Base-by-base conservation (phyloP, 495 filamentous ascomycete genomes). In the Echria macrotheca region DNA sequence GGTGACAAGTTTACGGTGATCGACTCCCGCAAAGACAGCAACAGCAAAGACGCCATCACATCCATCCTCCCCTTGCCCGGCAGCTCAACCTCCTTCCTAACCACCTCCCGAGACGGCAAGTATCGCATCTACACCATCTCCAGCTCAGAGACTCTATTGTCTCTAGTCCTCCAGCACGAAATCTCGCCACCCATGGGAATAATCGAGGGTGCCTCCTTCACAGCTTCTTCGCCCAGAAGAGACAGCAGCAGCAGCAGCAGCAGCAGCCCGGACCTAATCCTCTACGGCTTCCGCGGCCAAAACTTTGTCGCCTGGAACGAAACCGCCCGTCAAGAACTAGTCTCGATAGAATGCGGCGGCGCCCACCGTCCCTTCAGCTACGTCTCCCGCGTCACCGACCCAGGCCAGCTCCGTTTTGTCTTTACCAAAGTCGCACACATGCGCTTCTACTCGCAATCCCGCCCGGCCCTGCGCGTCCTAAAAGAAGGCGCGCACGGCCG, bases 251-350 rank as follows among this genome's bases (percentile, higher is more conserved):
- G 49, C 5, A 1, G 21, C 23, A 14, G 58, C n/a, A 52, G 49
- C 25, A 49, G 45, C 5, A 53, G 64, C 1, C 55, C 47, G 10
- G 61, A 85, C 24, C 70, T 96, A 1, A 69, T 87, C 44, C 58
- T 95, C 19, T 86, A 83, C 66, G 93, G 93, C 10, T 97, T 96
- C 65, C 78, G 75, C 19, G 80, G 85, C 47, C 86, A 79, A 41
- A 67, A 78, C 26, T 95, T 97, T 50, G 68, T 95, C 11, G 74
- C 87, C 18, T 90, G 86, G 77, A 86, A 94, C 60, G 84, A 85
- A 47, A 78, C 77, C 0, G 69, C 64, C 8, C 76, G 85, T 24
- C 69, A 75, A 19, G 85, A 91, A 56, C 60, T 89, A 5, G 75
- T 83, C 38, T 71, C 67, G 1, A 72, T 94, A 8, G 79, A 87